Base-by-base conservation (phyloP, 2,329 filamentous ascomycete genomes). In the Herpotrichia juniperi region DNA sequence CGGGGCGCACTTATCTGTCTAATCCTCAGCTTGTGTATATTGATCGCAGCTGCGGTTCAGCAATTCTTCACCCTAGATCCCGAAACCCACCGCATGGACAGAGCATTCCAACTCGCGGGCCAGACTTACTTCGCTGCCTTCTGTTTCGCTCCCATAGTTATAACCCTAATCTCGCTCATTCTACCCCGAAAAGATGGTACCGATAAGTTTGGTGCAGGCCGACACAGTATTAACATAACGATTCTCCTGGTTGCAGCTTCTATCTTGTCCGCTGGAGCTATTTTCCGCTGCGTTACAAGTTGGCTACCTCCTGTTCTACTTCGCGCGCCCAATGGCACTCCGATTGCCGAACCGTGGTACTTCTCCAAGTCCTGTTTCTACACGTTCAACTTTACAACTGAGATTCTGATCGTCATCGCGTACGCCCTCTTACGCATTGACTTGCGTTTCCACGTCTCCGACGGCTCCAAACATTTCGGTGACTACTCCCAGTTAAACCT, bases 331-430 rank as follows among this genome's bases (percentile, higher is more conserved):
- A 85, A 88, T 7, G 67, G 64, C 10, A 55, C 52, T 9, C 46
- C 42, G 14, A 48, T 56, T 26, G 11, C 50, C 8, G 7, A 56
- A 19, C 87, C 86, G 3, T 91, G 88, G 86, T 94, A 87, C 69
- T 82, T 91, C 61, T 78, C 78, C 66, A 90, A 87, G 68, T 82
- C 86, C 3, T 85, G 83, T 69, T 96, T 91, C 78, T 96, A 94
- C 76, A 74, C 83, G 66, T 90, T 96, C 78, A 90, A 91, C 75
- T 96, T 90, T 65, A 78, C 77, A 19, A 80, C 92, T 28, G 92
- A 96, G 72, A 76, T 93, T 43, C 66, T 88, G 12, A 85, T 92
- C 37, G 79, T 93, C 10, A 81, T 80, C 45, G 75, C 87, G 10
- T 93, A 89, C 73, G 81, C 87, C 1, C 60, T 89, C 12, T 74